A percentile compares a stretch with the other conserved stretches of the same genome.
Conservation (phyloP, 371 early-diverging fungal genomes). For the Rhizopus delemar region DNA sequence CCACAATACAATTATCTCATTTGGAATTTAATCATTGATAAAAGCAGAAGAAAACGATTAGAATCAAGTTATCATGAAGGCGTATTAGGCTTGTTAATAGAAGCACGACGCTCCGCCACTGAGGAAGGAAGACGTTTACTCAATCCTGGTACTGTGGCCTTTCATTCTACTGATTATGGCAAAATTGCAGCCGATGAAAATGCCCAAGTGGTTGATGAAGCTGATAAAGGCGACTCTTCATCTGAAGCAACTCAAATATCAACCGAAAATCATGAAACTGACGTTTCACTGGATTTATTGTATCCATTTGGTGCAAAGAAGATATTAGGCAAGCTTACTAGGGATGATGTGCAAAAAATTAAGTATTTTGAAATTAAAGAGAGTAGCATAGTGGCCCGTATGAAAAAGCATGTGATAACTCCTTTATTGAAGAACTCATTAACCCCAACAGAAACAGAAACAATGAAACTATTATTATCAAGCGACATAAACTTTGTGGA, state of each 20-base stretch:
- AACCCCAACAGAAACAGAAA: conserved; percentile 9
- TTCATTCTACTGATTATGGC: conserved; percentile 11
- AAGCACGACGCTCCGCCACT: conserved; percentile 9
- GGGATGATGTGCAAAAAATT: conserved; percentile 6
- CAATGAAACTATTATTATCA: conserved; percentile 13
- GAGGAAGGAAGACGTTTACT: conserved; percentile 8
- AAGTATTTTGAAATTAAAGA: conserved; percentile 6
- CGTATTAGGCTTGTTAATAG: conserved; percentile 13
- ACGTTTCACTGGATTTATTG: conserved; percentile 14
- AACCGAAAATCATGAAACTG: conserved; percentile 16
- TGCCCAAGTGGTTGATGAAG: conserved; percentile 11
- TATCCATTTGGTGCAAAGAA: conserved; percentile 11
- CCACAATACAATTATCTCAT: conserved; percentile 17
- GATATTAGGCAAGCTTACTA: conserved; percentile 5
- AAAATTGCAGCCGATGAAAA: conserved; percentile 10
- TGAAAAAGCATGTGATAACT: conserved; percentile 8
- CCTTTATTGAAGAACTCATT: conserved; percentile 7
- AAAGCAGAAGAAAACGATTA: conserved; percentile 16
- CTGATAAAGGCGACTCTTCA: conserved; percentile 6
- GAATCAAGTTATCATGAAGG: conserved; percentile 9
- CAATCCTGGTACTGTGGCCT: conserved; percentile 12
- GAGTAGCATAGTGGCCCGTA: conserved; percentile 6
- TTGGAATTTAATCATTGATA: conserved; percentile 15
- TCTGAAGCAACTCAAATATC: conserved; percentile 6
- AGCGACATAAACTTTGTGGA: conserved; percentile 15